Evolutionary conservation across 2,329 filamentous ascomycete genomes (phyloP), one percentile per base, ranked within the genome.

Genomic region (Cordyceps farinosa): DNA sequence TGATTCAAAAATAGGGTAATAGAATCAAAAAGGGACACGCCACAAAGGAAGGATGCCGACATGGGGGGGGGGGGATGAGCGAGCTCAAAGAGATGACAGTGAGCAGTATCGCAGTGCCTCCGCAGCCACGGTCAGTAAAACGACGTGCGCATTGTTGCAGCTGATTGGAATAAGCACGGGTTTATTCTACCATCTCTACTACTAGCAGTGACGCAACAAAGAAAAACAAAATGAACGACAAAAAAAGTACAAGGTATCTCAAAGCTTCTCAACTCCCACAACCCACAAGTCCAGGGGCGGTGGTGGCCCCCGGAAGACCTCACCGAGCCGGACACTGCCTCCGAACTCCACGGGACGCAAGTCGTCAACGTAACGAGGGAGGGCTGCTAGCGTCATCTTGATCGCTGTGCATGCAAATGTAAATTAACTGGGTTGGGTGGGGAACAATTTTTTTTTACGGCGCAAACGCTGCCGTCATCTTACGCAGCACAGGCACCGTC

Each of bases 401-500:
- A 60, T 51, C 47, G 47, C 47, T n/a, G 32, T 47, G 30, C 32
- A 22, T 34, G 38, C n/a, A 44, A 57, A 29, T 45, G 40, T 27
- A 38, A 5, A n/a, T 54, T 32, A 56, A 29, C 48, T 32, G 8
- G n/a, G 48, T 29, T 22, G 22, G 22, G 22, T 22, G 22, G 48
- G 48, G 22, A 29, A 27, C 29, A 13, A 22, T 1, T 22, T 22
- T 30, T 15, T 22, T 15, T 57, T 34, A 45, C 29, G 29, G 40
- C 22, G 30, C 40, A 32, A 27, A 44, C 32, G 29, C 55, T 32
- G 55, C 45, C 17, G 56, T 15, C 36, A 13, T 54, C 30, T 55
- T 62, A 30, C 59, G 60, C 48, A 97, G 80, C 32, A 84, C 79
- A 13, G 95, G 95, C n/a, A 99, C 87, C 2, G 92, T 88, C 54